A percentile compares a stretch with the other conserved stretches of the same genome.
These are phyloP conservation scores for Poronia punctata DNA, from an alignment of 495 filamentous ascomycete species.

Conservation along the genomic window DNA sequence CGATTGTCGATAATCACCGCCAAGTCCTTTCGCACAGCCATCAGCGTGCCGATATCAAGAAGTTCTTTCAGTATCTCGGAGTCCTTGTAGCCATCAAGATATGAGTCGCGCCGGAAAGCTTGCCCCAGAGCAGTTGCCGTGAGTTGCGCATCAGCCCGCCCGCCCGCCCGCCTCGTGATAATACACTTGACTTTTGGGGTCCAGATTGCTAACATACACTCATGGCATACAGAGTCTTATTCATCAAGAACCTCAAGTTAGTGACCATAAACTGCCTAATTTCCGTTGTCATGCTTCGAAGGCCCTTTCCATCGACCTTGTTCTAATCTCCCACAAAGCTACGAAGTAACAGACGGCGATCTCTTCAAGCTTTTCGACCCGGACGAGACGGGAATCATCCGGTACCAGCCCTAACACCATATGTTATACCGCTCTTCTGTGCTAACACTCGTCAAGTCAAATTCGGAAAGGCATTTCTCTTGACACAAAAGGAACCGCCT, in stretches of 20 bases:
- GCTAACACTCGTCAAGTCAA: conserved; percentile 60
- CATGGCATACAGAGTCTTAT: conserved; percentile 22
- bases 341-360: conserved; percentile 29
- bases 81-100: conserved; percentile 29
- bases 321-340: conserved; percentile 11
- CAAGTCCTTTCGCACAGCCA: conserved; percentile 1
- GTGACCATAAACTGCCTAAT: conserved; percentile 3
- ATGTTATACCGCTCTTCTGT: background rate
- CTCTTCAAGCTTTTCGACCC: conserved; percentile 31
- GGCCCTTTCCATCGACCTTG: background rate
- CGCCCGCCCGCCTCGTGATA: background rate
- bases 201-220: conserved; percentile 15
- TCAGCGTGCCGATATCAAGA: conserved; percentile 8
- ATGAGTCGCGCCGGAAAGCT: conserved; percentile 76
- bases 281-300: background rate
- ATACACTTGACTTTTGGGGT: no score
- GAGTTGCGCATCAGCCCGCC: conserved; percentile 28
- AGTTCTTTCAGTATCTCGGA: background rate
- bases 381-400: conserved; percentile 26
- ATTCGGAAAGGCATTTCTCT: conserved; percentile 96
- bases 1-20: background rate
- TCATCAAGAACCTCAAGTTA: conserved; percentile 29
- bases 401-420: conserved; percentile 14
- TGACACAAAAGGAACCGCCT: conserved; percentile 96
- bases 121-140: conserved; percentile 88